A percentile compares a stretch with the other conserved stretches of the same genome.
phyloP scores from a whole-genome alignment of 805 yeast genomes.

The Suhomyces pyralidae region DNA sequence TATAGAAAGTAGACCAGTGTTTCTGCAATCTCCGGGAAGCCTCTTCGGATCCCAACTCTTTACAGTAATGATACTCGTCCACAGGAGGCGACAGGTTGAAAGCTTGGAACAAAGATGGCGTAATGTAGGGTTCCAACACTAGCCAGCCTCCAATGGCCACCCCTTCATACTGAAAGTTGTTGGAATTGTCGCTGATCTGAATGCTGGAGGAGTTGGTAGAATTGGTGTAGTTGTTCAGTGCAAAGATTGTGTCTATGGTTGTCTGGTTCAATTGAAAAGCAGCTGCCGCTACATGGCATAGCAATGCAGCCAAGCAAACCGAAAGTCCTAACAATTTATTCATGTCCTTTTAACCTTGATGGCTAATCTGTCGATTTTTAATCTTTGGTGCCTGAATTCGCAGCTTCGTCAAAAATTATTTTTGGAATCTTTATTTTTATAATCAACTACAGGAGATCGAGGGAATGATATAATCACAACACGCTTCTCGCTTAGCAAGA shows the following conservation, averaged over 20 bases:
- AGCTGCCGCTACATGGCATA: background rate
- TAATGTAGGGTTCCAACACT: slow-evolving; percentile 66
- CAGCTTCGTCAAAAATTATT: background rate
- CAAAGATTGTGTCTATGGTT: background rate
- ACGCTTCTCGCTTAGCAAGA: background rate
- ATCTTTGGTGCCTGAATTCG: background rate
- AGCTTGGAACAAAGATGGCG: slow-evolving; percentile 56
- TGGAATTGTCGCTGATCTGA: slow-evolving; percentile 6
- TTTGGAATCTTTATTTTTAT: background rate
- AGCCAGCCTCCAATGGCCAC: slow-evolving; percentile 72
- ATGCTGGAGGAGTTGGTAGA: slow-evolving; percentile 5
- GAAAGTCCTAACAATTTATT: background rate
- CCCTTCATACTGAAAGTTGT: slow-evolving; percentile 28
- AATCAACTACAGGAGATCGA: background rate
- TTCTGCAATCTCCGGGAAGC: slow-evolving; percentile 41
- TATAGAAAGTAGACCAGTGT: slow-evolving; percentile 61
- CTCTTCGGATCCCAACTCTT: slow-evolving; percentile 45
- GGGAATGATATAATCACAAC: background rate
- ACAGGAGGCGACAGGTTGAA: slow-evolving; percentile 44
- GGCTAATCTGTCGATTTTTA: background rate
- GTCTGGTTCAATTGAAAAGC: background rate
- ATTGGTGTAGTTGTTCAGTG: slow-evolving; percentile 2
- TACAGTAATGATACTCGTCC: slow-evolving; percentile 59
- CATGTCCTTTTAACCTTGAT: too few relatives aligned
- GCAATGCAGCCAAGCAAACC: background rate